Base-by-base conservation (phyloP, 2,329 filamentous ascomycete genomes). In the Xylariaceae sp. region DNA sequence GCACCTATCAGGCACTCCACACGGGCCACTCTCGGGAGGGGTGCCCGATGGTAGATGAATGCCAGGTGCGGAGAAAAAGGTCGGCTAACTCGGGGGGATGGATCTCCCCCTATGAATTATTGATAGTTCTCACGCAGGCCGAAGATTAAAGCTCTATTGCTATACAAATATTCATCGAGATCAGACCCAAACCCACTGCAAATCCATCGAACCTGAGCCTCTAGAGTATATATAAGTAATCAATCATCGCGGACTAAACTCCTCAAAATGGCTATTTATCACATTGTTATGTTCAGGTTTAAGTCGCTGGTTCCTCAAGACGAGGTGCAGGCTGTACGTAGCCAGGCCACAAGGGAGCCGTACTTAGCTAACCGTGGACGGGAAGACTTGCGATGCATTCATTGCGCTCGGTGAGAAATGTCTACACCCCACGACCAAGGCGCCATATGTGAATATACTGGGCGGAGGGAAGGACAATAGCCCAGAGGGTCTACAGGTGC, bases 401-500 rank as follows among this genome's bases (percentile, higher is more conserved):
- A 53, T 86, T 2, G 75, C 70, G 1, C 72, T 89, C 0, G 76
- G 76, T 58, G 71, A 81, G 3, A 77, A 75, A 6, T 89, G 87
- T 65, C 39, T 87, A 4, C 84, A 88, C 58, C 84, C 85, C 7
- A 75, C 72, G 1, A 79, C 80, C 1, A 71, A 82, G 6, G 72
- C 78, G 51, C 79, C 80, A 0, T 89, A 89, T 60, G 79, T 89
- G 50, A 80, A 77, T 57, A 76, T 78, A 0, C 70, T 80, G 13
- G 77, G 77, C 1, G 85, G 83, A 0, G 85, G 86, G 1, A 73
- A 70, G 40, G 81, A 89, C 59, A 86, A 83, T 61, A 86, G 81
- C 32, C 74, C 75, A 0, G 85, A 88, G 66, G 82, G 80, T 5
- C 69, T 76, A n/a, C 79, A 86, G 71, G 84, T 87, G 72, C 40